Evolutionary conservation across 2,329 filamentous ascomycete species (phyloP).

Genomic region (Zelopaecilomyces penicillatus): DNA sequence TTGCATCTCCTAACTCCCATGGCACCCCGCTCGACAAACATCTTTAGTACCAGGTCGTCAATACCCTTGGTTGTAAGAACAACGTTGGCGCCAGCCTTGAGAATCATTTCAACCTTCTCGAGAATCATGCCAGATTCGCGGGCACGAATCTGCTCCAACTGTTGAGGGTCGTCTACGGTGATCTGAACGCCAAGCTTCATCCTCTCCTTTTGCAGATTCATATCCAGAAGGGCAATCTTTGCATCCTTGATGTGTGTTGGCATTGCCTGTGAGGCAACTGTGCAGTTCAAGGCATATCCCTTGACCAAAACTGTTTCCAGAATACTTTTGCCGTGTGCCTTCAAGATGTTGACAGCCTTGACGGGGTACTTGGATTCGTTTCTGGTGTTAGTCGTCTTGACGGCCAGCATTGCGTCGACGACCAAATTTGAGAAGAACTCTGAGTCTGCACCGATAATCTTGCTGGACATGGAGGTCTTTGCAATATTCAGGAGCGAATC

Average conservation of each 20-base stretch:
- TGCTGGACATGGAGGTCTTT: slow-evolving; percentile 98
- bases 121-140: slow-evolving; percentile 88
- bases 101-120: slow-evolving; percentile 91
- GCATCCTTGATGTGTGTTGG: slow-evolving; percentile 84
- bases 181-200: slow-evolving; percentile 99
- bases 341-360: slow-evolving; percentile 97
- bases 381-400: slow-evolving; percentile 87
- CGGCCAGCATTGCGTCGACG: slow-evolving; percentile 89
- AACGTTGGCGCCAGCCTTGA: slow-evolving; percentile 95
- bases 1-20: slow-evolving; percentile 96
- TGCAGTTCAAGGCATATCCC: slow-evolving; percentile 97
- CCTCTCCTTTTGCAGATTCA: slow-evolving; percentile 97
- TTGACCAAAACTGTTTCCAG: slow-evolving; percentile 85
- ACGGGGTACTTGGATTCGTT: slow-evolving; percentile 94
- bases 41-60: slow-evolving; percentile 89
- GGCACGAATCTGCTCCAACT: slow-evolving; percentile 93
- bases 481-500: slow-evolving; percentile 92
- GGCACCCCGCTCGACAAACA: slow-evolving; percentile 86
- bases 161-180: slow-evolving; percentile 92
- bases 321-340: slow-evolving; percentile 91
- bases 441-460: slow-evolving; percentile 92
- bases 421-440: slow-evolving; percentile 98
- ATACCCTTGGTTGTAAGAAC: slow-evolving; percentile 97
- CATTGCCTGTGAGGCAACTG: slow-evolving; percentile 97
- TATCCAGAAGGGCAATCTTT: slow-evolving; percentile 94